A percentile compares a stretch with the other conserved stretches of the same genome.
Evolutionary conservation across 345 rosid genomes (phyloP).

Genomic region (Noccaea bulbosa): DNA sequence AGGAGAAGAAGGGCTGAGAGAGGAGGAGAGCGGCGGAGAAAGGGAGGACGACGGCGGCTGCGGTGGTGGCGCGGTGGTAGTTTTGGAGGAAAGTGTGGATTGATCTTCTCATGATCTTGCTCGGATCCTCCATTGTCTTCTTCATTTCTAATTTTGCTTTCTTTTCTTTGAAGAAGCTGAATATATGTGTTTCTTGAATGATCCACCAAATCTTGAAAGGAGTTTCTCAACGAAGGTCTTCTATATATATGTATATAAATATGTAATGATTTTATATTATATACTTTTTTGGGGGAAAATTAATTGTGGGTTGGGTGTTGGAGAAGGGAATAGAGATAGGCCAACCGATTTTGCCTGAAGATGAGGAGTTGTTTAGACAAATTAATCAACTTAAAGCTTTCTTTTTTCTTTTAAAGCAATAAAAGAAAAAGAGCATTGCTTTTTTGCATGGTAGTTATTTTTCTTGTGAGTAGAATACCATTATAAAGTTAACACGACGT

Average conservation of each 20-base stretch:
- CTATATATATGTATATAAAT: constrained; percentile 29
- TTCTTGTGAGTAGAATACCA: constrained; percentile 23
- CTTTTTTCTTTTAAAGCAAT: background rate
- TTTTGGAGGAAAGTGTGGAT: constrained; percentile 63
- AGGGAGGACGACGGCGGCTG: constrained; percentile 63
- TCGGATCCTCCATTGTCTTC: constrained; percentile 56
- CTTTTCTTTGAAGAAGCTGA: constrained; percentile 22
- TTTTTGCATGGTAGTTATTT: constrained; percentile 24
- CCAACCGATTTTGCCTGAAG: constrained; percentile 49
- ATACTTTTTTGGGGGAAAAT: background rate
- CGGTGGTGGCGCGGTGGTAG: constrained; percentile 61
- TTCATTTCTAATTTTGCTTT: constrained; percentile 17
- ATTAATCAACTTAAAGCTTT: background rate
- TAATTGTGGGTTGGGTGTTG: constrained; percentile 45
- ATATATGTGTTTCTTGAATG: constrained; percentile 39
- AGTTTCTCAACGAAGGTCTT: constrained; percentile 27
- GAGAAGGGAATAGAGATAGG: constrained; percentile 50
- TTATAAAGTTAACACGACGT: constrained; percentile 6
- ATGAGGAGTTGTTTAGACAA: constrained; percentile 44
- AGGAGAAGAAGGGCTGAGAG: constrained; percentile 40
- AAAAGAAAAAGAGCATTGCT: constrained; percentile 14
- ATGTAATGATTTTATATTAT: constrained; percentile 20
- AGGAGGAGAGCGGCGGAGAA: constrained; percentile 52
- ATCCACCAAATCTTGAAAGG: constrained; percentile 41
- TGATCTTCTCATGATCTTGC: constrained; percentile 68